These are phyloP conservation scores for Crithidia acanthocephali DNA, from an alignment of 208 protist genomes.

Conservation along the genomic window DNA sequence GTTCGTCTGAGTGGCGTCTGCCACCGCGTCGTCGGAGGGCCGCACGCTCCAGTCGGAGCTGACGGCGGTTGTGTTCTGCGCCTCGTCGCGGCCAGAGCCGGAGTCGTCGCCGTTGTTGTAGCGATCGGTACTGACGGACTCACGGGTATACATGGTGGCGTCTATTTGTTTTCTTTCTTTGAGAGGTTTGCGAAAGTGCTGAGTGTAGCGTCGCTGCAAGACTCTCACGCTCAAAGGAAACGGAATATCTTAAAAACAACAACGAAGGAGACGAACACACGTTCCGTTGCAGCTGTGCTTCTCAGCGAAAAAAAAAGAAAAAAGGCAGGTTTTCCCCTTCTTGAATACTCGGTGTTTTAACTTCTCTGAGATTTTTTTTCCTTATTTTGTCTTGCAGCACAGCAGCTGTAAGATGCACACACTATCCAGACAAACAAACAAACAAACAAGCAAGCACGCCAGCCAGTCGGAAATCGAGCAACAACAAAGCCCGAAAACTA, in stretches of 20 bases:
- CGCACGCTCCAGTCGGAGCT: conserved; percentile 41
- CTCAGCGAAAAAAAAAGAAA: not conserved
- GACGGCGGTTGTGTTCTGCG: conserved; percentile 33
- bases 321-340: not conserved
- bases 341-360: not conserved
- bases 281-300: too few species aligned
- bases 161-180: not conserved
- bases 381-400: too few species aligned
- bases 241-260: too few species aligned
- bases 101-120: conserved; percentile 32
- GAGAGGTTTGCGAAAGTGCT: not conserved
- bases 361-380: not conserved
- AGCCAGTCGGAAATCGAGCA: too few species aligned
- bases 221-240: too few species aligned
- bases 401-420: too few species aligned
- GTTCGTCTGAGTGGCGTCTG: conserved; percentile 20
- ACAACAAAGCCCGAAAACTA: not conserved
- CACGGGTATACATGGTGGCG: conserved; percentile 13
- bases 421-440: too few species aligned
- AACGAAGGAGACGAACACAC: too few species aligned
- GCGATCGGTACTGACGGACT: conserved; percentile 27
- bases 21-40: conserved; percentile 28
- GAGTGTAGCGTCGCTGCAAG: too few species aligned
- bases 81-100: conserved; percentile 26
- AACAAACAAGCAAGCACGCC: too few species aligned